Evolutionary conservation across 805 yeast genomes (phyloP).

Genomic region (Blastobotrys chiropterorum): DNA sequence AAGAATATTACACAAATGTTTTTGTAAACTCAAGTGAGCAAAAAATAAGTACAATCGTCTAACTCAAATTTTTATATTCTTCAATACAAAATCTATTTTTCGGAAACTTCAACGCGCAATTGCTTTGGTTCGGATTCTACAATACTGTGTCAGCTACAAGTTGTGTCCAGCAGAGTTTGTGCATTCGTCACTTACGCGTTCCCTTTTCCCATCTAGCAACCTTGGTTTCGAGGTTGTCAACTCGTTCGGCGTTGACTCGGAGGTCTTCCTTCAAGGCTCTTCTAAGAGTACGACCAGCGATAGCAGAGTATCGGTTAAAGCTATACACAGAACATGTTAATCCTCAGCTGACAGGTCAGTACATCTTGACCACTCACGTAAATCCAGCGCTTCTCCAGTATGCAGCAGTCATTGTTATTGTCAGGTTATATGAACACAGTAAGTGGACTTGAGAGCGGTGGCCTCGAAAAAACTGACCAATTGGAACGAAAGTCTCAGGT

Average conservation of each 20-base stretch:
- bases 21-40: too few species aligned
- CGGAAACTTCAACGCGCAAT: slow-evolving; percentile 7
- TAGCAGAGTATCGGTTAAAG: slow-evolving; percentile 82
- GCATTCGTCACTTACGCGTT: slow-evolving; percentile 21
- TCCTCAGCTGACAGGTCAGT: slow-evolving; percentile 2
- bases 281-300: slow-evolving; percentile 87
- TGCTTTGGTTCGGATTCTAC: slow-evolving; percentile 22
- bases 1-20: too few species aligned
- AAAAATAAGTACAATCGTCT: background rate
- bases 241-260: slow-evolving; percentile 61
- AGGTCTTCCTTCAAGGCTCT: slow-evolving; percentile 80
- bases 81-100: background rate
- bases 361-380: slow-evolving; percentile 22
- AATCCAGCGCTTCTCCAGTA: slow-evolving; percentile 35
- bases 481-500: background rate
- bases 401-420: slow-evolving; percentile 23
- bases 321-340: slow-evolving; percentile 32
- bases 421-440: background rate
- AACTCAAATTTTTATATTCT: background rate
- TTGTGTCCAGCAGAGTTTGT: slow-evolving; percentile 2
- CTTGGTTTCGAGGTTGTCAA: slow-evolving; percentile 69
- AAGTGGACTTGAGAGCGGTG: background rate
- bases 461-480: background rate
- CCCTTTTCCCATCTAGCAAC: slow-evolving; percentile 71
- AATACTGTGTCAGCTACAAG: slow-evolving; percentile 19